Conservation (phyloP, 768 basidiomycete genomes). For the Rhodotorula toruloides region DNA sequence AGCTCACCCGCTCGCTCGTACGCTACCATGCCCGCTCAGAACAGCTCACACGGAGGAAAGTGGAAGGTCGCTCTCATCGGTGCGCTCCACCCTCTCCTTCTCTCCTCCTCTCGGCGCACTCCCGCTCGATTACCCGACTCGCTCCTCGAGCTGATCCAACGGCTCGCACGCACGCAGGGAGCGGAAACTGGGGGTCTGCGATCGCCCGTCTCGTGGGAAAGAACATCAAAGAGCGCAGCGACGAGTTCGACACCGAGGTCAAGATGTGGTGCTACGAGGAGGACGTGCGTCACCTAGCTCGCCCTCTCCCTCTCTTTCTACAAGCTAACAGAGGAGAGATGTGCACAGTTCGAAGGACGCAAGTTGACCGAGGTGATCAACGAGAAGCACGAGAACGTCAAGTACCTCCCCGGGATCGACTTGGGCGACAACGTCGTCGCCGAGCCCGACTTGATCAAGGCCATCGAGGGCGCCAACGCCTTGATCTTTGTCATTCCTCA, state of each 20-base stretch:
- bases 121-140: background rate
- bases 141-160: background rate
- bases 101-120: background rate
- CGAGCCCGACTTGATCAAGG: conserved; percentile 48
- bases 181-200: conserved; percentile 48
- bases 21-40: background rate
- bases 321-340: conserved; percentile 28
- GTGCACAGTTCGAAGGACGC: conserved; percentile 37
- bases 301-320: conserved; percentile 40
- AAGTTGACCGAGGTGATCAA: conserved; percentile 52
- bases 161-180: conserved; percentile 5
- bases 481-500: conserved; percentile 53
- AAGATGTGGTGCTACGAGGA: conserved; percentile 53
- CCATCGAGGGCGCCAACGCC: conserved; percentile 50
- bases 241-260: conserved; percentile 49
- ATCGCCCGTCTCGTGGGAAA: conserved; percentile 48
- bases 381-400: conserved; percentile 49
- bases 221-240: conserved; percentile 47
- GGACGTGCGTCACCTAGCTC: conserved; percentile 42
- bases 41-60: conserved; percentile 12
- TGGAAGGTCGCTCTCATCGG: conserved; percentile 41
- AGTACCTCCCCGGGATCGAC: conserved; percentile 49
- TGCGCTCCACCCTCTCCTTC: background rate
- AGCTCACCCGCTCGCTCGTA: background rate
- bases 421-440: conserved; percentile 50